Conservation (phyloP, 2,329 filamentous ascomycete genomes). For the Thermoascus crustaceus region DNA sequence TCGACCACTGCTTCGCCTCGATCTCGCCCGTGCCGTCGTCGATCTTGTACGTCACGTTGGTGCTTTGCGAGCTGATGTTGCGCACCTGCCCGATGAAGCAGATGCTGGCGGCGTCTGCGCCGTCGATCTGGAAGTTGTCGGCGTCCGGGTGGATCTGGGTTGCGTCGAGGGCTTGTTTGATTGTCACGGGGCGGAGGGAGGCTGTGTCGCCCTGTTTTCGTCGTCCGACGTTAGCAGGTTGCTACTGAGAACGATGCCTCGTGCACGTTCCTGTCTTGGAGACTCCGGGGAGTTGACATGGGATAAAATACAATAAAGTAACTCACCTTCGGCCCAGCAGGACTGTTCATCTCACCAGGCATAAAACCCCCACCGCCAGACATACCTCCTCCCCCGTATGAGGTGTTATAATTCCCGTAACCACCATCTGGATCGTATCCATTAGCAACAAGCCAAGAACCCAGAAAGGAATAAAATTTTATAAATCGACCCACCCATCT, state of each 20-base stretch:
- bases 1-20: slow-evolving; percentile 55
- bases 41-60: slow-evolving; percentile 84
- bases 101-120: slow-evolving; percentile 61
- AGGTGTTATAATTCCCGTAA: slow-evolving; percentile 45
- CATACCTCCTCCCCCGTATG: slow-evolving; percentile 48
- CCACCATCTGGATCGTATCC: slow-evolving; percentile 20
- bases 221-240: slow-evolving; percentile 34
- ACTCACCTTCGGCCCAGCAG: slow-evolving; percentile 34
- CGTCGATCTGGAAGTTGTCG: slow-evolving; percentile 81
- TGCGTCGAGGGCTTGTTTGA: slow-evolving; percentile 87
- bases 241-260: no score
- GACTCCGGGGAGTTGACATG: slow-evolving; percentile 1
- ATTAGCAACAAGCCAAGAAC: neutral
- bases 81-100: slow-evolving; percentile 89
- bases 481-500: slow-evolving; percentile 22
- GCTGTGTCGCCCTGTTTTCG: slow-evolving; percentile 72
- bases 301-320: neutral
- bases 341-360: slow-evolving; percentile 43
- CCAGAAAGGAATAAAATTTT: neutral
- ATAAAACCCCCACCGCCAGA: slow-evolving; percentile 55
- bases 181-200: slow-evolving; percentile 83
- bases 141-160: slow-evolving; percentile 65
- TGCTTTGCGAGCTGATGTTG: slow-evolving; percentile 74
- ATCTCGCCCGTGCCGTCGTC: slow-evolving; percentile 92
- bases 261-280: slow-evolving; percentile 3